Percentiles rank a stretch among this genome's conserved stretches.
Evolutionary conservation across 2,329 filamentous ascomycete genomes (phyloP).

Genomic region (Colletotrichum phormii): DNA sequence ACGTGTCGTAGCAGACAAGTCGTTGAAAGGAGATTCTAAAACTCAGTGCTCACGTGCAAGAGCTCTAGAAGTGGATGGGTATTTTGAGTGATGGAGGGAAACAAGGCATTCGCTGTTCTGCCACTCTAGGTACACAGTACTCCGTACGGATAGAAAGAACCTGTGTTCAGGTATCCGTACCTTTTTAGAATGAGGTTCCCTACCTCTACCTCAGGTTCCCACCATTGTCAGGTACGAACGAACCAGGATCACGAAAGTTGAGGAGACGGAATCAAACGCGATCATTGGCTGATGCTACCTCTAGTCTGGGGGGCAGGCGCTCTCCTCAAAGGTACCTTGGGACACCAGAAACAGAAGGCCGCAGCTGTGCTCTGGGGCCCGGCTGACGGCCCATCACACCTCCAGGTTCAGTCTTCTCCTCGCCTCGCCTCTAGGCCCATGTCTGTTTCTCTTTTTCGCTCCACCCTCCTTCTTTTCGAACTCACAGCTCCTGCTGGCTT

Average conservation of each 20-base stretch:
- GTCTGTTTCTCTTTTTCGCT: constrained; percentile 17
- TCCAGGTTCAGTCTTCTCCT: not conserved
- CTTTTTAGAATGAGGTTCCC: too few relatives aligned
- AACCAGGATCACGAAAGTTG: not conserved
- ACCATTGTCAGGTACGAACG: not conserved
- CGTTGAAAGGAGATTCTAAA: too few relatives aligned
- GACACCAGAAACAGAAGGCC: not conserved
- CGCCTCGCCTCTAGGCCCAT: not conserved
- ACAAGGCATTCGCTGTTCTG: not conserved
- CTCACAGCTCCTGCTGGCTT: not conserved
- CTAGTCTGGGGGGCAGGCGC: not conserved
- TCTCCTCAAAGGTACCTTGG: not conserved
- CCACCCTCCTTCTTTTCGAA: constrained; percentile 1
- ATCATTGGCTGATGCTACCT: constrained; percentile 2
- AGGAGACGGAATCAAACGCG: not conserved
- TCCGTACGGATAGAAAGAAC: too few relatives aligned
- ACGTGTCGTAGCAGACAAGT: too few relatives aligned
- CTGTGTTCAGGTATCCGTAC: not conserved
- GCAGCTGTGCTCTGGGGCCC: not conserved
- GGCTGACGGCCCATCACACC: constrained; percentile 1
- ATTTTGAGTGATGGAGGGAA: not conserved
- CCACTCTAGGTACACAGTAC: not conserved
- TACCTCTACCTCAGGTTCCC: not conserved
- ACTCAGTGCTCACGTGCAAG: not conserved
- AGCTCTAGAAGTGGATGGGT: not conserved